phyloP scores from a whole-genome alignment of 2,329 filamentous ascomycete species.

The Botrytis fragariae region DNA sequence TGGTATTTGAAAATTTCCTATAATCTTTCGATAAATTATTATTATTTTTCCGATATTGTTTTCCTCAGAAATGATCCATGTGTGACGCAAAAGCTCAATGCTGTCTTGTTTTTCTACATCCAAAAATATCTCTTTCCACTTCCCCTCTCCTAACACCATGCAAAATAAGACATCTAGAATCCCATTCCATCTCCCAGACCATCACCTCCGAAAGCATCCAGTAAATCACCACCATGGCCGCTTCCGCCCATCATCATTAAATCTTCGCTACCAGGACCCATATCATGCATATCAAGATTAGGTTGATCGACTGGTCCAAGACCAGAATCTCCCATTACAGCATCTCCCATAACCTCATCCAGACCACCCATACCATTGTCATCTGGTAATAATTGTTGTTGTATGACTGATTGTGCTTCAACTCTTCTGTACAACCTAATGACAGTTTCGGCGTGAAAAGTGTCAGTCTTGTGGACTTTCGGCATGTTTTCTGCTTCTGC shows the following conservation, averaged over 20 bases:
- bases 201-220: conserved; percentile 25
- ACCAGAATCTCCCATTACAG: conserved; percentile 23
- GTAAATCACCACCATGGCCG: conserved; percentile 20
- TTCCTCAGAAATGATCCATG: not conserved
- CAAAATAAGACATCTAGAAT: conserved; percentile 21
- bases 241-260: conserved; percentile 29
- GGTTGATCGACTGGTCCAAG: conserved; percentile 21
- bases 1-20: not conserved
- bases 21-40: not conserved
- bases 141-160: not conserved
- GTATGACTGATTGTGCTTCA: conserved; percentile 31
- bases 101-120: not conserved
- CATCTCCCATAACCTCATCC: conserved; percentile 23
- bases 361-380: conserved; percentile 20
- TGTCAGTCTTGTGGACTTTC: conserved; percentile 33
- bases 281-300: conserved; percentile 19
- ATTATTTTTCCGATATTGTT: not conserved
- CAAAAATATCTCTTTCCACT: not conserved
- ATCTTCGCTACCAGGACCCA: conserved; percentile 21
- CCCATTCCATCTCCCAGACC: conserved; percentile 30
- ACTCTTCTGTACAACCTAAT: conserved; percentile 37
- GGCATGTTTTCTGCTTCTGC: conserved; percentile 33
- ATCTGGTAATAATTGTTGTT: conserved; percentile 23
- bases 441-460: conserved; percentile 33
- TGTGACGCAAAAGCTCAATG: not conserved